Conservation (phyloP, 2,329 filamentous ascomycete species). For the Sordariomycetes sp. region DNA sequence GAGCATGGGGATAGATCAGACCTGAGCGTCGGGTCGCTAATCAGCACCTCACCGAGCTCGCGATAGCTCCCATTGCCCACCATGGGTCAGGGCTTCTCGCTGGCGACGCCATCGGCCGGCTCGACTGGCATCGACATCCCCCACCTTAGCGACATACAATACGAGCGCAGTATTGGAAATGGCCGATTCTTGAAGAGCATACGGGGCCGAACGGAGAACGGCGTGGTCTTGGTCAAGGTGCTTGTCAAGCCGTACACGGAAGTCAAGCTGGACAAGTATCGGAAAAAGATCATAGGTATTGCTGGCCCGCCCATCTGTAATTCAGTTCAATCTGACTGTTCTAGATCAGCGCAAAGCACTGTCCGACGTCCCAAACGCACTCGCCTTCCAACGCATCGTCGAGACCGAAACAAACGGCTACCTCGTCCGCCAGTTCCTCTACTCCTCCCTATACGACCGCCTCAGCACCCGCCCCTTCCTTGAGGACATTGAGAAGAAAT, state of each 20-base stretch:
- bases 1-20: too few relatives aligned
- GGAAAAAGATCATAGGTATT: slow-evolving; percentile 65
- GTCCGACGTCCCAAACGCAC: slow-evolving; percentile 78
- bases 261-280: slow-evolving; percentile 73
- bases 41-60: too few relatives aligned
- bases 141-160: slow-evolving; percentile 81
- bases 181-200: slow-evolving; percentile 97
- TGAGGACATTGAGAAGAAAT: slow-evolving; percentile 97
- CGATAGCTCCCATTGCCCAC: too few relatives aligned
- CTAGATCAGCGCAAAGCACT: slow-evolving; percentile 72
- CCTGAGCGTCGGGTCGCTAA: too few relatives aligned
- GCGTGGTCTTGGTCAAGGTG: slow-evolving; percentile 87
- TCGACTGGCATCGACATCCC: slow-evolving; percentile 89
- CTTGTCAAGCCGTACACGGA: slow-evolving; percentile 85
- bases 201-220: slow-evolving; percentile 80
- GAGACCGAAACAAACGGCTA: slow-evolving; percentile 90
- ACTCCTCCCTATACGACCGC: slow-evolving; percentile 94
- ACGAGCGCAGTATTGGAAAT: slow-evolving; percentile 86
- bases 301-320: background rate
- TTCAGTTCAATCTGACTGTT: background rate
- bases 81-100: slow-evolving; percentile 97
- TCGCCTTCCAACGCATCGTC: slow-evolving; percentile 82
- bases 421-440: slow-evolving; percentile 87
- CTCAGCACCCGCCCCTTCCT: slow-evolving; percentile 93
- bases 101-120: slow-evolving; percentile 83